These are phyloP conservation scores for Trypanosoma platydactyli DNA, from an alignment of 208 protist genomes.

Conservation along the genomic window DNA sequence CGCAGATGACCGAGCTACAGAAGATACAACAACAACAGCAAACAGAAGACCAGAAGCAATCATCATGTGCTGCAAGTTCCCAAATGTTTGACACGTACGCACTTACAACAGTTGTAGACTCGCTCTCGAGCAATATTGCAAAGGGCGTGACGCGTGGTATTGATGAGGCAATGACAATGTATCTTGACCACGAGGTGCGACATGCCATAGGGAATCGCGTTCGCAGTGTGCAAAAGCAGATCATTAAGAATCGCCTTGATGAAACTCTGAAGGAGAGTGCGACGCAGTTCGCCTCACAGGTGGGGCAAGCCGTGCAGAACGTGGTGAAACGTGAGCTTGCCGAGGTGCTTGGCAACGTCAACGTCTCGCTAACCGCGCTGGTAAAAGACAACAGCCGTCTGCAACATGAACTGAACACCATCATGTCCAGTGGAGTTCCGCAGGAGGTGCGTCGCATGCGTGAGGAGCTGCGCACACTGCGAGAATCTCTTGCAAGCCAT, in stretches of 20 bases:
- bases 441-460: slow-evolving; percentile 35
- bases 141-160: slow-evolving; percentile 67
- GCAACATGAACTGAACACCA: slow-evolving; percentile 49
- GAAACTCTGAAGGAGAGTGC: slow-evolving; percentile 65
- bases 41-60: neutral
- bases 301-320: slow-evolving; percentile 47
- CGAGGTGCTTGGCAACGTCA: slow-evolving; percentile 47
- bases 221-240: slow-evolving; percentile 53
- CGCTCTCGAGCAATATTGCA: slow-evolving; percentile 64
- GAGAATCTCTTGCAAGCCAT: slow-evolving; percentile 15
- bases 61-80: slow-evolving; percentile 1
- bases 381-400: slow-evolving; percentile 67
- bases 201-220: slow-evolving; percentile 48
- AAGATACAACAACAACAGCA: slow-evolving; percentile 6
- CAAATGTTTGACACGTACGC: slow-evolving; percentile 72
- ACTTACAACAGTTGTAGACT: slow-evolving; percentile 47
- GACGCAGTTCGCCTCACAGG: slow-evolving; percentile 48
- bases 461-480: slow-evolving; percentile 58
- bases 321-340: slow-evolving; percentile 57
- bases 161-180: slow-evolving; percentile 49
- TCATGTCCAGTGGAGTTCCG: slow-evolving; percentile 50
- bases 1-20: slow-evolving; percentile 91
- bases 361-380: slow-evolving; percentile 45
- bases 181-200: slow-evolving; percentile 71
- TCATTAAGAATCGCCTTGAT: slow-evolving; percentile 68